Conservation (phyloP, 768 basidiomycete genomes). For the Pleurotus tuber-regium region DNA sequence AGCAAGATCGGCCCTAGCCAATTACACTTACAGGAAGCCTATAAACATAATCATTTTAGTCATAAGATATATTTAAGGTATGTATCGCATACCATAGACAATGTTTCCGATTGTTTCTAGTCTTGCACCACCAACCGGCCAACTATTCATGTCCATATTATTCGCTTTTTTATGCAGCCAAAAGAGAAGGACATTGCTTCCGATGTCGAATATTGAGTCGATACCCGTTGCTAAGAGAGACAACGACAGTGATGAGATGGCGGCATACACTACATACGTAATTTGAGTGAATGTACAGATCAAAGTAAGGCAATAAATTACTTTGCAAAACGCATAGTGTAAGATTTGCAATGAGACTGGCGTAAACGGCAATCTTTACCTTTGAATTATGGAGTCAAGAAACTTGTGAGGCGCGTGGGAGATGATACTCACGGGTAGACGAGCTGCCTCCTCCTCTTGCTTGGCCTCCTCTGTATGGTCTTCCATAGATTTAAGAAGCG, state of each 20-base stretch:
- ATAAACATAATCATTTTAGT: constrained; percentile 2
- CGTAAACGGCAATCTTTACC: constrained; percentile 88
- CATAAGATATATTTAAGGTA: no score
- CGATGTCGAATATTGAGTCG: constrained; percentile 84
- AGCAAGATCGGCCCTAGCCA: constrained; percentile 5
- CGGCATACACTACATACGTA: constrained; percentile 75
- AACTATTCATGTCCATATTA: constrained; percentile 75
- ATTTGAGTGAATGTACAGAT: constrained; percentile 5
- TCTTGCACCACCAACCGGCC: constrained; percentile 91
- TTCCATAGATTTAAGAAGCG: constrained; percentile 89
- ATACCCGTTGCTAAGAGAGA: constrained; percentile 88
- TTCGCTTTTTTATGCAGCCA: constrained; percentile 74
- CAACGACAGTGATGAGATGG: constrained; percentile 78
- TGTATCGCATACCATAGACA: constrained; percentile 74
- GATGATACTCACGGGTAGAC: constrained; percentile 54
- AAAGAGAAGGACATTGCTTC: constrained; percentile 79
- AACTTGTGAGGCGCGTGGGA: background rate
- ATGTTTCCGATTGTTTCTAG: constrained; percentile 90
- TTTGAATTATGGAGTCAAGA: constrained; percentile 24
- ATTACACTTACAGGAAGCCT: constrained; percentile 46
- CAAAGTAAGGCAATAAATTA: constrained; percentile 27
- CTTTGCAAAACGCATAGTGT: constrained; percentile 70
- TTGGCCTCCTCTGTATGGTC: constrained; percentile 83
- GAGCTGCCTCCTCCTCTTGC: constrained; percentile 61
- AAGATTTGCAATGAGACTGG: constrained; percentile 78